phyloP scores from a whole-genome alignment of 2,329 filamentous ascomycete genomes.

The Talaromyces sp. region DNA sequence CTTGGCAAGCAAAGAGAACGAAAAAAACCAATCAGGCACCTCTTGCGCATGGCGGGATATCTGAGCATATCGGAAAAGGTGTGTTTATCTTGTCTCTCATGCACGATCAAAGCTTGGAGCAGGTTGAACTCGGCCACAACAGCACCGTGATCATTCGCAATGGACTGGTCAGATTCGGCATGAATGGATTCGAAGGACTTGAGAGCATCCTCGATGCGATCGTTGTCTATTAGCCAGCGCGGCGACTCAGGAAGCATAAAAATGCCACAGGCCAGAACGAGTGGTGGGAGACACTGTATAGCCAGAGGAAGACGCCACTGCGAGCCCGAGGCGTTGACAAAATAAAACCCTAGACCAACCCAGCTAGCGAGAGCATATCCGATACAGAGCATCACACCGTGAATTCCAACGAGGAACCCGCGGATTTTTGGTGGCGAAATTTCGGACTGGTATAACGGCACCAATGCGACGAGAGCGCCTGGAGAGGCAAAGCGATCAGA shows the following conservation, averaged over 20 bases:
- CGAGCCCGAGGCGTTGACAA: constrained; percentile 14
- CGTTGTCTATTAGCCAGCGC: constrained; percentile 16
- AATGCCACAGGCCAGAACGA: constrained; percentile 13
- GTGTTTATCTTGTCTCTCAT: constrained; percentile 4
- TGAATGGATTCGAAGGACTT: constrained; percentile 5
- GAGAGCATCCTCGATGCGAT: constrained; percentile 14
- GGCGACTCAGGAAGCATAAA: constrained; percentile 16
- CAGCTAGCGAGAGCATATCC: constrained; percentile 20
- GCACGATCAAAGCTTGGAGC: background rate
- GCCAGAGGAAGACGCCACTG: constrained; percentile 21
- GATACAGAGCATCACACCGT: constrained; percentile 21
- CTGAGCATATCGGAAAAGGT: constrained; percentile 12
- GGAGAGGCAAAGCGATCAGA: background rate
- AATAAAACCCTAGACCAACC: constrained; percentile 22
- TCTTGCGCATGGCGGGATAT: constrained; percentile 12
- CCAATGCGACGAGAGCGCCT: constrained; percentile 9
- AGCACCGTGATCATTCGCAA: constrained; percentile 4
- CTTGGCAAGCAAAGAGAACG: constrained; percentile 5
- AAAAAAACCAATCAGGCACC: constrained; percentile 9
- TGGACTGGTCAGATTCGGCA: constrained; percentile 2
- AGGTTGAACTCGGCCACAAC: constrained; percentile 4
- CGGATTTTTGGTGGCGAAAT: constrained; percentile 21
- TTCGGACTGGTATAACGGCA: constrained; percentile 21
- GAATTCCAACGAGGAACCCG: constrained; percentile 19
- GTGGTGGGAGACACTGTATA: constrained; percentile 14